Conservation (phyloP, 2,329 filamentous ascomycete species). For the Trichoderma gracile region DNA sequence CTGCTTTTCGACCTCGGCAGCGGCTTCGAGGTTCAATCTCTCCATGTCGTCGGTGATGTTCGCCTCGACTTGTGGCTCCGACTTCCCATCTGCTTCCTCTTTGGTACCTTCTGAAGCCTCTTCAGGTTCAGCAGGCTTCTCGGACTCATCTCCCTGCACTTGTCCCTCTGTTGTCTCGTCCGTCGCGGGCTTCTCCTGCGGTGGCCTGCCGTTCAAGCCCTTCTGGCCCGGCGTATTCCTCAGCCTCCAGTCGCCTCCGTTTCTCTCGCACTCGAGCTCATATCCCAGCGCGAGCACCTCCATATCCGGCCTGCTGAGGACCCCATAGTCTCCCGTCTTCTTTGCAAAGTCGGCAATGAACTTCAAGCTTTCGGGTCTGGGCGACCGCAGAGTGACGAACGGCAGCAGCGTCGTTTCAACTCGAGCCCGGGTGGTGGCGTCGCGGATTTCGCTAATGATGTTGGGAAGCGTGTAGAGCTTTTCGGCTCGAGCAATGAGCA, state of each 20-base stretch:
- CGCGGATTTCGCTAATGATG: constrained; percentile 85
- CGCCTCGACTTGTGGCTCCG: constrained; percentile 25
- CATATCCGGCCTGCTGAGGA: constrained; percentile 85
- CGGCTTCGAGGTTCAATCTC: constrained; percentile 30
- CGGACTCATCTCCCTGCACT: constrained; percentile 23
- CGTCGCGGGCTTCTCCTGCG: not conserved
- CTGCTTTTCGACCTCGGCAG: not conserved
- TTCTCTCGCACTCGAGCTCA: constrained; percentile 89
- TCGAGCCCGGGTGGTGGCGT: constrained; percentile 75
- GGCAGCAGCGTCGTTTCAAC: constrained; percentile 83
- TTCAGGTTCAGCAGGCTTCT: constrained; percentile 32
- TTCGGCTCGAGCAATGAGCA: constrained; percentile 75
- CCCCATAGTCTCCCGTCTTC: constrained; percentile 83
- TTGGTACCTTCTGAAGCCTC: constrained; percentile 12
- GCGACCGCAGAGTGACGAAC: constrained; percentile 76
- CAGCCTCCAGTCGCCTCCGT: constrained; percentile 85
- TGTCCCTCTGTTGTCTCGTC: constrained; percentile 33
- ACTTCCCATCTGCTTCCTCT: constrained; percentile 28
- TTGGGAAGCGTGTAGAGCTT: constrained; percentile 79
- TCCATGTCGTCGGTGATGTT: constrained; percentile 31
- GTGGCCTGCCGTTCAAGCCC: constrained; percentile 65
- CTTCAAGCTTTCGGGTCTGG: constrained; percentile 73
- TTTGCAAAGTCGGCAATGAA: constrained; percentile 82
- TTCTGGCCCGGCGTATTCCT: constrained; percentile 79
- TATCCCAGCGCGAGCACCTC: constrained; percentile 88